Evolutionary conservation across 1,284 basidiomycete genomes (phyloP), one percentile per base, ranked within the genome.

Genomic region (Schizophyllum commune): DNA sequence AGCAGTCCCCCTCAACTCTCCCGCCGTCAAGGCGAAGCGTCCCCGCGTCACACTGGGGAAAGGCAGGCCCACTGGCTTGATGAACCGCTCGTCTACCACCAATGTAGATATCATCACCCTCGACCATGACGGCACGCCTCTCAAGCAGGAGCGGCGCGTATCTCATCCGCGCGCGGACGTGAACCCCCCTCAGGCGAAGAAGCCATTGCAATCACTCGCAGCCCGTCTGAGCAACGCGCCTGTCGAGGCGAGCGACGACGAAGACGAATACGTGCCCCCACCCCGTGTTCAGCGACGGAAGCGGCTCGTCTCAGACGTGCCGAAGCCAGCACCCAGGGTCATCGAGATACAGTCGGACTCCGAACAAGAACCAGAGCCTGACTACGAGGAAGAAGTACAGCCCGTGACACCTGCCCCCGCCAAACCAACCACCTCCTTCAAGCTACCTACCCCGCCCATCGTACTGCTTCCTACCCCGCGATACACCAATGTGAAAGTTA

Each of bases 41-140:
- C 20, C 57, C 56, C 15, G 47, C 52, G 55, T 68, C 64, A 39
- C 79, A 72, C 62, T 65, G 67, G 62, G 65, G 19, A 70, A 68
- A 0, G 69, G 75, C 2, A 68, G 74, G 15, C 60, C 66, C 59
- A 67, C 70, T 51, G 79, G 79, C 63, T 71, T 74, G 15, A 72
- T 74, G 55, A 60, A 62, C 6, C 63, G 61, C 52, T 75, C 78
- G 4, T 79, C 83, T 1, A 74, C 80, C 20, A 76, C 89, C 11
- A 75, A 85, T 57, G 77, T 90, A 55, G 86, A 91, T 52, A 90
- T 91, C 56, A 74, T 84, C 47, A 73, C 87, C 52, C 62, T 89
- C 27, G 88, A 90, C 67, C 76, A 80, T 21, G 68, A 75, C 52
- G 89, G 88, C 9, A 76, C 73, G 59, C 80, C 74, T 51, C 63